phyloP scores from a whole-genome alignment of 345 rosid species.

The Brassica juncea region DNA sequence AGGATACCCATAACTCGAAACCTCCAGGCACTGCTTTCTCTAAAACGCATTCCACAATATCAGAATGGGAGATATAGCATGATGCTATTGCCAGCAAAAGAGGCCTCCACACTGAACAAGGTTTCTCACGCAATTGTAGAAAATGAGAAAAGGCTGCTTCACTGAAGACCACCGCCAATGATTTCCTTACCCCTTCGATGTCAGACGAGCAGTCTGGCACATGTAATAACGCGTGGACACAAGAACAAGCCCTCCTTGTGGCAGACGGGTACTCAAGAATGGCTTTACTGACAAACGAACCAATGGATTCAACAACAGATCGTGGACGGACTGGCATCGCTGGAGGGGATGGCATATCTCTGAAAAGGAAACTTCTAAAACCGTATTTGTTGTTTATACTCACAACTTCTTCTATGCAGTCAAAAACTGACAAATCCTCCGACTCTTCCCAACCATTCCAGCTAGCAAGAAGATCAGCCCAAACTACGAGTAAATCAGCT shows the following conservation, averaged over 20 bases:
- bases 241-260: constrained; percentile 74
- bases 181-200: constrained; percentile 54
- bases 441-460: constrained; percentile 95
- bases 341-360: constrained; percentile 64
- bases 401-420: constrained; percentile 79
- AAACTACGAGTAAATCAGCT: constrained; percentile 58
- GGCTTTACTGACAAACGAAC: constrained; percentile 70
- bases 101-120: constrained; percentile 73
- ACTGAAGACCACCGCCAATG: constrained; percentile 55
- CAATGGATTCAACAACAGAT: constrained; percentile 71
- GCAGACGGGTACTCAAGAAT: constrained; percentile 77
- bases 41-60: constrained; percentile 53
- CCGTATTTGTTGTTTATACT: constrained; percentile 55
- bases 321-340: constrained; percentile 66
- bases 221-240: constrained; percentile 69
- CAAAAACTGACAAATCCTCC: constrained; percentile 73
- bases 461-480: constrained; percentile 78
- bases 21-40: constrained; percentile 62
- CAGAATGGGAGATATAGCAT: constrained; percentile 65
- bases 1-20: constrained; percentile 67
- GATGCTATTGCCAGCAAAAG: constrained; percentile 74
- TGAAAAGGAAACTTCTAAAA: constrained; percentile 50
- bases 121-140: constrained; percentile 53
- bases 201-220: constrained; percentile 61
- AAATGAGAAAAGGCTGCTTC: constrained; percentile 72